Evolutionary conservation across 345 rosid species (phyloP).

Genomic region (Murraya paniculata): DNA sequence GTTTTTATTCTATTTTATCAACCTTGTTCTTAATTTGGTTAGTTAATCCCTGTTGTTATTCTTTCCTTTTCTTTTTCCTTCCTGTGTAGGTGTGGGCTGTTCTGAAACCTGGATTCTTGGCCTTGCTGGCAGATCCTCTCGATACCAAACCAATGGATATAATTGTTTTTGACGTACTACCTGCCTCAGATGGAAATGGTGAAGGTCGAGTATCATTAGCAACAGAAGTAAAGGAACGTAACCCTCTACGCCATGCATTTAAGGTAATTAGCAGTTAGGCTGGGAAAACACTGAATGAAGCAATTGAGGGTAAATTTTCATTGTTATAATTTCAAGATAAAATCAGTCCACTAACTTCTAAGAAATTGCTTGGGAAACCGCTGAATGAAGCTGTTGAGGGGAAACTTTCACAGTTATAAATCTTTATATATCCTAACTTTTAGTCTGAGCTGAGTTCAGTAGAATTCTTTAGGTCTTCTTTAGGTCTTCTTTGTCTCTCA

Average conservation of each 20-base stretch:
- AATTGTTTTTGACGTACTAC: constrained; percentile 90
- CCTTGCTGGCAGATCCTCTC: constrained; percentile 82
- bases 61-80: constrained; percentile 8
- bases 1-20: neutral
- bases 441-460: constrained; percentile 3
- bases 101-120: constrained; percentile 94
- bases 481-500: neutral
- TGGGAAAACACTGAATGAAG: neutral
- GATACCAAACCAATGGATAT: constrained; percentile 84
- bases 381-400: neutral
- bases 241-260: constrained; percentile 91
- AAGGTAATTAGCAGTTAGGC: constrained; percentile 47
- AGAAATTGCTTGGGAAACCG: constrained; percentile 1
- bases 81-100: constrained; percentile 92
- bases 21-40: neutral
- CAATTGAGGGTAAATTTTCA: neutral
- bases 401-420: neutral
- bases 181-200: constrained; percentile 80
- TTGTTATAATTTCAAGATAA: neutral
- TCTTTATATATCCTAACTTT: neutral
- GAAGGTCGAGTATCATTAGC: constrained; percentile 79
- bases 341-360: neutral
- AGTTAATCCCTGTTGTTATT: neutral
- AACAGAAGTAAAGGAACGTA: constrained; percentile 79
- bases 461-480: constrained; percentile 5